phyloP scores from a whole-genome alignment of 2,329 filamentous ascomycete genomes.

The Penicillium sp. region DNA sequence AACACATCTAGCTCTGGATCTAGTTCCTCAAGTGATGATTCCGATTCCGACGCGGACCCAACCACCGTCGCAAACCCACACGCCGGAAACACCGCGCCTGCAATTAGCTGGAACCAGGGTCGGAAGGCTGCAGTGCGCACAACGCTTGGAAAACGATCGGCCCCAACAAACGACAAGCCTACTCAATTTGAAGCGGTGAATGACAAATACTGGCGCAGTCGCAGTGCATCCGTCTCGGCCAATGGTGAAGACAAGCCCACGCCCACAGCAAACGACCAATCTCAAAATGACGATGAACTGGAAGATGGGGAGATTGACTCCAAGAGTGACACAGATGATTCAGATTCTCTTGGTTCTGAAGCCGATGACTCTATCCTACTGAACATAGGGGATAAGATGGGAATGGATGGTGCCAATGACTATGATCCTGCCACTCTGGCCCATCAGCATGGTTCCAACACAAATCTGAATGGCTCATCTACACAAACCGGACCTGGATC shows the following conservation, averaged over 20 bases:
- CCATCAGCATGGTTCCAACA: neutral
- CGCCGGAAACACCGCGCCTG: slow-evolving; percentile 28
- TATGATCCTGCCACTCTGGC: slow-evolving; percentile 26
- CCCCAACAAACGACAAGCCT: slow-evolving; percentile 16
- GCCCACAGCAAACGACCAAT: neutral
- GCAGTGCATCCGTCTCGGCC: slow-evolving; percentile 33
- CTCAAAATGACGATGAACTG: slow-evolving; percentile 8
- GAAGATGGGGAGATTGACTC: slow-evolving; percentile 36
- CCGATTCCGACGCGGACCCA: slow-evolving; percentile 14
- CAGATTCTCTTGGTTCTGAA: slow-evolving; percentile 35
- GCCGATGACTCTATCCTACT: slow-evolving; percentile 46
- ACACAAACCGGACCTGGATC: slow-evolving; percentile 15
- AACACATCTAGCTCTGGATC: slow-evolving; percentile 34
- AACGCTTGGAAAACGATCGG: slow-evolving; percentile 36
- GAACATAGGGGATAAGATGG: slow-evolving; percentile 37
- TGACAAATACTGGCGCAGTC: slow-evolving; percentile 39
- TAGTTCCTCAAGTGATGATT: slow-evolving; percentile 12
- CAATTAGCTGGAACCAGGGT: slow-evolving; percentile 48
- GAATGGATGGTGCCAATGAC: slow-evolving; percentile 16
- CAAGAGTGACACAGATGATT: slow-evolving; percentile 33
- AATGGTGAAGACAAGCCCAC: slow-evolving; percentile 5
- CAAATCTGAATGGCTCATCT: slow-evolving; percentile 6
- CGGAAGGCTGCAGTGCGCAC: slow-evolving; percentile 45
- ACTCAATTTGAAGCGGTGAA: slow-evolving; percentile 38
- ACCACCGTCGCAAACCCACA: slow-evolving; percentile 20